Evolutionary conservation across 805 yeast genomes (phyloP).

Genomic region (Sugiyamaella chiloensis): DNA sequence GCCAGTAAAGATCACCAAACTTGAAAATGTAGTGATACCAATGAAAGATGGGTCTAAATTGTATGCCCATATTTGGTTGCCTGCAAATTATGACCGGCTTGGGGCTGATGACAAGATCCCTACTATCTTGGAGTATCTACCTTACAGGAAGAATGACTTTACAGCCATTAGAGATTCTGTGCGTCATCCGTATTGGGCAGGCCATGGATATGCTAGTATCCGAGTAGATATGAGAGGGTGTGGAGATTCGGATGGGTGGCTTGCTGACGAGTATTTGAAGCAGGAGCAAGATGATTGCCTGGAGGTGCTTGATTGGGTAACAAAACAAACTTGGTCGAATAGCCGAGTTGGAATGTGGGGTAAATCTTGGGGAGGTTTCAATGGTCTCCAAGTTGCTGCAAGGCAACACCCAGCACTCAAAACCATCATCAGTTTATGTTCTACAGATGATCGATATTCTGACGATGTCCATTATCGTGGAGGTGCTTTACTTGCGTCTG

Average conservation of each 20-base stretch:
- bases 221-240: conserved; percentile 48
- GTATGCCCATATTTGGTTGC: conserved; percentile 46
- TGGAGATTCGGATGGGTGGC: conserved; percentile 42
- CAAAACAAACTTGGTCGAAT: conserved; percentile 42
- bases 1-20: conserved; percentile 34
- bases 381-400: conserved; percentile 45
- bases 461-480: conserved; percentile 52
- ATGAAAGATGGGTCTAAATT: conserved; percentile 40
- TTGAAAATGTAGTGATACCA: conserved; percentile 38
- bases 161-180: conserved; percentile 45
- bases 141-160: conserved; percentile 45
- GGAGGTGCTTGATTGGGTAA: conserved; percentile 44
- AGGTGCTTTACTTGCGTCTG: conserved; percentile 44
- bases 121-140: conserved; percentile 44
- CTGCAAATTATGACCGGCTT: conserved; percentile 33
- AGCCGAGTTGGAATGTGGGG: conserved; percentile 48
- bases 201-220: conserved; percentile 44
- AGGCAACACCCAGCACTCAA: conserved; percentile 47
- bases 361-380: conserved; percentile 50
- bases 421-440: conserved; percentile 43
- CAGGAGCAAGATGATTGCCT: conserved; percentile 46
- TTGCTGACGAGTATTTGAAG: conserved; percentile 42
- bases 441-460: conserved; percentile 47
- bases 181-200: conserved; percentile 47
- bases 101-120: conserved; percentile 32